Conservation (phyloP, 371 early-diverging fungal species). For the Mucor indicus region DNA sequence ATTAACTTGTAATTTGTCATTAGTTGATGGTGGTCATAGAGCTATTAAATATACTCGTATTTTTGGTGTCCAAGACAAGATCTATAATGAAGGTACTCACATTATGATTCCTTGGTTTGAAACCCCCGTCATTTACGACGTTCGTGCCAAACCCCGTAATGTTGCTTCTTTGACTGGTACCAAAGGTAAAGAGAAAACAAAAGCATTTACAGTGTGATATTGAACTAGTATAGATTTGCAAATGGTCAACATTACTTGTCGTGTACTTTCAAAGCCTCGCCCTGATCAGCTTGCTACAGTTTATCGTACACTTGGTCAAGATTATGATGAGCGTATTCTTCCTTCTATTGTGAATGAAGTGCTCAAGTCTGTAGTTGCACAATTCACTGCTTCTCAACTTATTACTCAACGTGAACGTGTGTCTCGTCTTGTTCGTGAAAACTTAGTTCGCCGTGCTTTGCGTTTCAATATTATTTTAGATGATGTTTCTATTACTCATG, state of each 20-base stretch:
- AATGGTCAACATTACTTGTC: conserved; percentile 98
- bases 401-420: conserved; percentile 98
- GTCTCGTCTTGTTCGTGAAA: conserved; percentile 85
- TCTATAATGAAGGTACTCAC: conserved; percentile 95
- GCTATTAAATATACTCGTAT: conserved; percentile 97
- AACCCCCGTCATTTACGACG: conserved; percentile 93
- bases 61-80: conserved; percentile 85
- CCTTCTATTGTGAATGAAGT: conserved; percentile 99
- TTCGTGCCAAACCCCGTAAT: conserved; percentile 96
- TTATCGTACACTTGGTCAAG: conserved; percentile 88
- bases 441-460: conserved; percentile 81
- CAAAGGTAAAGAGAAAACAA: conserved; percentile 65
- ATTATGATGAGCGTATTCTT: conserved; percentile 96
- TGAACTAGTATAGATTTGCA: conserved; percentile 74
- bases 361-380: conserved; percentile 95
- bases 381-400: conserved; percentile 98
- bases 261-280: conserved; percentile 92
- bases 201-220: neutral
- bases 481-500: conserved; percentile 97
- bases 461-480: conserved; percentile 93
- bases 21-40: conserved; percentile 97
- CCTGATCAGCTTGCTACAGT: conserved; percentile 79
- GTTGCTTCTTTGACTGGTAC: conserved; percentile 98
- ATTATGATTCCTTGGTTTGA: conserved; percentile 96
- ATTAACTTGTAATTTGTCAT: neutral